A percentile compares a stretch with the other conserved stretches of the same genome.
Conservation (phyloP, 306 rosid genomes). For the Mimosa bimucronata region DNA sequence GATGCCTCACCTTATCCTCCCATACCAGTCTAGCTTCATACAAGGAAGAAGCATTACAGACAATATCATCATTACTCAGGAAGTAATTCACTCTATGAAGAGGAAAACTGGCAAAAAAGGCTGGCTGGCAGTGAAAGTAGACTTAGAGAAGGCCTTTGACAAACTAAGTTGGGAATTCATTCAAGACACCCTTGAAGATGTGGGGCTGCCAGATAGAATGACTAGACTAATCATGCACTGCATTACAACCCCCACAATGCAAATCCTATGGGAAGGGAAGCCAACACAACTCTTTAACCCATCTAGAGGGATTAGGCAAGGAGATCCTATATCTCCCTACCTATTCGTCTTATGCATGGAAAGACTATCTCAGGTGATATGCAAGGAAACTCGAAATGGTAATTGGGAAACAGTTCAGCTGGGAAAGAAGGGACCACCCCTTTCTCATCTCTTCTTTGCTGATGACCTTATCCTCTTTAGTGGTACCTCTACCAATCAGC, state of each 20-base stretch:
- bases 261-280: background rate
- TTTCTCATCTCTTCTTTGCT: background rate
- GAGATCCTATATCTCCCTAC: background rate
- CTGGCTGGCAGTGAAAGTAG: too few species aligned
- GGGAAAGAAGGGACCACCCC: background rate
- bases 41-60: too few species aligned
- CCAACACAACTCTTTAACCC: background rate
- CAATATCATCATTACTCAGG: too few species aligned
- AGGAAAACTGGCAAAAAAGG: too few species aligned
- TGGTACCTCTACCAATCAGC: fast-evolving
- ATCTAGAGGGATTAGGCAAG: background rate
- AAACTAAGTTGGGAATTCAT: too few species aligned
- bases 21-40: too few species aligned
- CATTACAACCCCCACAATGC: background rate
- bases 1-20: too few species aligned
- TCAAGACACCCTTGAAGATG: too few species aligned
- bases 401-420: background rate
- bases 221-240: background rate
- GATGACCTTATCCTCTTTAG: background rate
- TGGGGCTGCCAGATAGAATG: too few species aligned
- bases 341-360: background rate
- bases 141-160: too few species aligned
- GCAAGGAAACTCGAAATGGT: background rate
- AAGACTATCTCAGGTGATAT: background rate
- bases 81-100: too few species aligned